Evolutionary conservation across 768 basidiomycete genomes (phyloP), one percentile per base, ranked within the genome.

Genomic region (Lactarius hatsudake): DNA sequence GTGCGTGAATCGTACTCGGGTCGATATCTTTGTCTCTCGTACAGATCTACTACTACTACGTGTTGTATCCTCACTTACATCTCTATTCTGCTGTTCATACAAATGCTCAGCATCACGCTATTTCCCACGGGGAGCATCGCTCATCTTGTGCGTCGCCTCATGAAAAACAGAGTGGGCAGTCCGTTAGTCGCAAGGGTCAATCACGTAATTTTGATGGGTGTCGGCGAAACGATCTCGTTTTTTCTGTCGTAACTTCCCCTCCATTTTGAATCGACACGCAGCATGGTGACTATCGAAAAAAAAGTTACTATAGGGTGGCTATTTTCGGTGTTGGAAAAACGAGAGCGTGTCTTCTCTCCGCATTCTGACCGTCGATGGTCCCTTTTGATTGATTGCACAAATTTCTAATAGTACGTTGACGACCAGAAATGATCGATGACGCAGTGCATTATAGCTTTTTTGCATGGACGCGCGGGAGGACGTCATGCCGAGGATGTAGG

Each of bases 231-330:
- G 34, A 34, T 34, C 34, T 36, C 34, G 34, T 32, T 32, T 32
- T 12, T 34, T 36, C 2, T 10, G 20, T 56, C 28, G 54, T 32
- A 32, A 32, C 34, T 36, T 36, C 34, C 9, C 10, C 10, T 10
- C 10, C 34, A 1, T 36, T 36, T 36, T 36, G 34, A 32, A 7
- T 32, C 32, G 32, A 32, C 6, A 32, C 6, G 32, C 32, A 7
- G 32, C 32, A 32, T 32, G 32, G 32, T 12, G 34, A 12, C 34
- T 36, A 36, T 36, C 34, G 10, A 36, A 45, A 10, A 18, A 30
- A 87, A 75, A 45, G 84, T 12, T 36, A 36, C 34, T 9, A 36
- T 36, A 12, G 10, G 34, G 34, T 36, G 34, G 34, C 34, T 12
- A 36, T 36, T 36, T 34, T 34, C 34, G 9, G 34, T n/a, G 23